Conservation (phyloP, 495 filamentous ascomycete species). For the Tuber microsphaerosporum region DNA sequence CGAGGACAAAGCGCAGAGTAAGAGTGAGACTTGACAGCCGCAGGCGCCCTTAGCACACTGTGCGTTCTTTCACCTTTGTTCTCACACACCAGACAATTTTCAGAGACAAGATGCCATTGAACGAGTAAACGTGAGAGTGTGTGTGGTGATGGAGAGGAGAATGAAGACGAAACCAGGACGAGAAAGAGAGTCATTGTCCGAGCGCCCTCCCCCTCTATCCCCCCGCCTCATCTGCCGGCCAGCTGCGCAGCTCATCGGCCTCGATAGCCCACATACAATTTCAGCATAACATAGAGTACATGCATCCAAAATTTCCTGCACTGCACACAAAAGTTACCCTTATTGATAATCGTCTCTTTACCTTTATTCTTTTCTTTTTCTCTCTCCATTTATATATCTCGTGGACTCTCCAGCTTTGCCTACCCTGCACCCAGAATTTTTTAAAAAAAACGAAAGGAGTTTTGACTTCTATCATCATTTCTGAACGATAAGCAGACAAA, state of each 20-base stretch:
- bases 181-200: neutral
- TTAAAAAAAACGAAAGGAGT: neutral
- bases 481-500: neutral
- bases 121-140: neutral
- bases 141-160: neutral
- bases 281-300: neutral
- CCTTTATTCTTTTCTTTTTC: neutral
- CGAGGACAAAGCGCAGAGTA: neutral
- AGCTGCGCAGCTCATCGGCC: neutral
- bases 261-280: neutral
- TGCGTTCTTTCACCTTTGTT: conserved; percentile 2
- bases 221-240: neutral
- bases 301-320: neutral
- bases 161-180: neutral
- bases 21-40: neutral
- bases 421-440: neutral
- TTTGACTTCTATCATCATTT: neutral
- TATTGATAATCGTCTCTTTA: neutral
- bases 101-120: neutral
- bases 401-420: neutral
- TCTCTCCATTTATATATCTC: neutral
- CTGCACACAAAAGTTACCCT: neutral
- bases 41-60: conserved; percentile 5
- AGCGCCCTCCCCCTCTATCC: neutral
- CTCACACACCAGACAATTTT: neutral